Percentiles rank a stretch among this genome's conserved stretches.
phyloP scores from a whole-genome alignment of 495 filamentous ascomycete genomes.

The Xylaria palmicola region DNA sequence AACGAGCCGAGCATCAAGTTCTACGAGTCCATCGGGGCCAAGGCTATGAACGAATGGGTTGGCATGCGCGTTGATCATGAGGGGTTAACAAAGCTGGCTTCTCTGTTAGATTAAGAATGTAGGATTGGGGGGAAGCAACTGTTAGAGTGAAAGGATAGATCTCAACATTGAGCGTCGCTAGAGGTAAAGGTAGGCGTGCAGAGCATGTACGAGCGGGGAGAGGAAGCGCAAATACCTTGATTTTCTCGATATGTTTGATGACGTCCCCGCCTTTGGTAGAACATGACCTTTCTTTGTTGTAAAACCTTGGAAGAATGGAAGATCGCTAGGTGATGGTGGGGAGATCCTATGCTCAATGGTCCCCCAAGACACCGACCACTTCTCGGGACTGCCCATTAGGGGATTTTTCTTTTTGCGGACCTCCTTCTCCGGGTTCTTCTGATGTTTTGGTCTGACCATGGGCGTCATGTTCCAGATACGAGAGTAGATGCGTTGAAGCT shows the following conservation, averaged over 20 bases:
- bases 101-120: slow-evolving; percentile 31
- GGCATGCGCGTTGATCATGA: slow-evolving; percentile 85
- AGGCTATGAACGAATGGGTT: slow-evolving; percentile 80
- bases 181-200: background rate
- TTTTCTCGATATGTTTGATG: background rate
- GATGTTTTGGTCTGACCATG: too few relatives aligned
- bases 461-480: slow-evolving; percentile 38
- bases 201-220: background rate
- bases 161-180: background rate
- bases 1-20: slow-evolving; percentile 88
- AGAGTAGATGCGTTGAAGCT: slow-evolving; percentile 29
- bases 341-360: slow-evolving; percentile 8
- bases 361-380: slow-evolving; percentile 40
- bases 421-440: slow-evolving; percentile 23
- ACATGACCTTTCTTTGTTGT: background rate
- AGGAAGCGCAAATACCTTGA: background rate
- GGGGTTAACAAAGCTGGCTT: slow-evolving; percentile 61
- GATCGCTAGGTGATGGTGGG: slow-evolving; percentile 13
- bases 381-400: too few relatives aligned
- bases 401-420: too few relatives aligned
- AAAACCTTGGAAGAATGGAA: slow-evolving; percentile 32
- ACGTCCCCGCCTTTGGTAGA: background rate
- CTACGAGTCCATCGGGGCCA: slow-evolving; percentile 82
- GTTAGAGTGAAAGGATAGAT: background rate
- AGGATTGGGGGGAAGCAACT: background rate